phyloP scores from a whole-genome alignment of 23 red algal species.

The Agarophyton chilense region DNA sequence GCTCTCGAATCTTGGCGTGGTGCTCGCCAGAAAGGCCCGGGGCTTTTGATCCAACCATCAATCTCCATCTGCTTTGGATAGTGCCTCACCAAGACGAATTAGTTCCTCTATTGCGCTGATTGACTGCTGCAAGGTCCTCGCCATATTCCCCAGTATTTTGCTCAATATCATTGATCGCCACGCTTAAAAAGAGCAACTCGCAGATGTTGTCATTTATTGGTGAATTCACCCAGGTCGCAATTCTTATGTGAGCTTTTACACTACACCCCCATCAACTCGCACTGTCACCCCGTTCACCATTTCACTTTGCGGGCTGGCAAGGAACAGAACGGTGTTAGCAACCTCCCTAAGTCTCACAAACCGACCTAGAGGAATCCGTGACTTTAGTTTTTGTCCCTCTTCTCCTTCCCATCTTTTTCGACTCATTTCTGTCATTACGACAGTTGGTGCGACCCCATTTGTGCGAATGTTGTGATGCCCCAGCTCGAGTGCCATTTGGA shows the following conservation, averaged over 20 bases:
- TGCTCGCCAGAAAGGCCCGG: conserved; percentile 37
- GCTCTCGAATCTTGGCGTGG: conserved; percentile 31
- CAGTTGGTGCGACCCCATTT: conserved; percentile 87
- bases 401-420: conserved; percentile 57
- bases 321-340: conserved; percentile 71
- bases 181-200: too few relatives aligned
- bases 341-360: conserved; percentile 76
- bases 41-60: conserved; percentile 1
- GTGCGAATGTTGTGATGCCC: conserved; percentile 67
- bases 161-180: too few relatives aligned
- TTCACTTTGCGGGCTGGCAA: conserved; percentile 31
- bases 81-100: too few relatives aligned
- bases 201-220: too few relatives aligned
- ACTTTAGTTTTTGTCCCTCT: conserved; percentile 63
- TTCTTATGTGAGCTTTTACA: background rate
- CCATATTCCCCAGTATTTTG: too few relatives aligned
- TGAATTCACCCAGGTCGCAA: too few relatives aligned
- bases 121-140: too few relatives aligned
- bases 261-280: conserved; percentile 59
- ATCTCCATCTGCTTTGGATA: too few relatives aligned
- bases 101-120: too few relatives aligned
- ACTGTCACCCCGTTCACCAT: conserved; percentile 80
- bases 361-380: conserved; percentile 73
- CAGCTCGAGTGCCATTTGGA: conserved; percentile 83
- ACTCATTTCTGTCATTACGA: conserved; percentile 94